Percentiles rank a stretch among this genome's conserved stretches.
Evolutionary conservation across 2,329 filamentous ascomycete species (phyloP).

Genomic region (Exophiala oligosperma): DNA sequence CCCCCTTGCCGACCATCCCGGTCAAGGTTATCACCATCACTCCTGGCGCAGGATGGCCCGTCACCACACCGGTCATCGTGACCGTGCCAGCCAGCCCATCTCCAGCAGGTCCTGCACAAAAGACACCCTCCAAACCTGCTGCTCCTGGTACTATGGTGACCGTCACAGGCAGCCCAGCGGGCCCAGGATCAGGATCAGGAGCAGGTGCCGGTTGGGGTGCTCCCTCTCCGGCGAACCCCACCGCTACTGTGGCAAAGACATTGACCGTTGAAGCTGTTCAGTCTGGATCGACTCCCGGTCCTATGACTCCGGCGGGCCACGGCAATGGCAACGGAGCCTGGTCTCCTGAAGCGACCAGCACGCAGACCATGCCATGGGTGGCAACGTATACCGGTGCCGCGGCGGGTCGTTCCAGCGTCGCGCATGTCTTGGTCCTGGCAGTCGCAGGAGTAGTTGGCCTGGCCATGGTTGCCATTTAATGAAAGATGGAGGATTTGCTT

Average conservation of each 20-base stretch:
- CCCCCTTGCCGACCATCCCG: constrained; percentile 12
- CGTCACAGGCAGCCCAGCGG: not conserved
- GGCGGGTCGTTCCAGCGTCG: not conserved
- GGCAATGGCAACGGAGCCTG: not conserved
- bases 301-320: not conserved
- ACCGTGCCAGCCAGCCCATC: not conserved
- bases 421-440: constrained; percentile 8
- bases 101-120: not conserved
- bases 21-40: constrained; percentile 14
- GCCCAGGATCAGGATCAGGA: not conserved
- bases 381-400: constrained; percentile 23
- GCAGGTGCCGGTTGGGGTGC: not conserved
- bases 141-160: not conserved
- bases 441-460: constrained; percentile 11
- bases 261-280: constrained; percentile 17
- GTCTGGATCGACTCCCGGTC: not conserved
- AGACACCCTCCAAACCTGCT: not conserved
- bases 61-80: constrained; percentile 8
- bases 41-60: constrained; percentile 10
- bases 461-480: constrained; percentile 8
- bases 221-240: not conserved
- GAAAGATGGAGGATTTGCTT: too few relatives aligned
- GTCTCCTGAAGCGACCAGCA: not conserved
- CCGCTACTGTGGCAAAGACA: constrained; percentile 15
- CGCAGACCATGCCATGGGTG: constrained; percentile 1